Conservation (phyloP, 495 filamentous ascomycete species). For the Cenococcum geophilum region DNA sequence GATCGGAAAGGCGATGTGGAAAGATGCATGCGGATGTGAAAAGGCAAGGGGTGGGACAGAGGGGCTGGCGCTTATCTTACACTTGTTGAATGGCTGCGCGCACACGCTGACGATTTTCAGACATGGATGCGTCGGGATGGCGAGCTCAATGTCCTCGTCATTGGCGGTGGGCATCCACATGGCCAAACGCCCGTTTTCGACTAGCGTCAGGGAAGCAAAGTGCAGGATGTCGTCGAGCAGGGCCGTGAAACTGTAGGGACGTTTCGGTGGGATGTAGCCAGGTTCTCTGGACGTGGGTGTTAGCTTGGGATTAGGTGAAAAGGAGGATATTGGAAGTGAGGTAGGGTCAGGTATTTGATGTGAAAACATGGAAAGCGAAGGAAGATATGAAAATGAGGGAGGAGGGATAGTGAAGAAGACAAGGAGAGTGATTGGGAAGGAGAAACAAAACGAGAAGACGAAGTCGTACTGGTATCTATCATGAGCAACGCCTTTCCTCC, state of each 20-base stretch:
- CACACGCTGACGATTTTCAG: constrained; percentile 73
- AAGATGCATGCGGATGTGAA: background rate
- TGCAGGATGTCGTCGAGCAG: constrained; percentile 84
- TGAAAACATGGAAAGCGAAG: no score
- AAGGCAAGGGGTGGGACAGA: constrained; percentile 12
- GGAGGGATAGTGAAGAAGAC: no score
- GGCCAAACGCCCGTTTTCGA: constrained; percentile 72
- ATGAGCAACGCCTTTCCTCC: constrained; percentile 43
- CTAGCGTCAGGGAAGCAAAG: constrained; percentile 71
- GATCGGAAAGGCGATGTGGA: constrained; percentile 2
- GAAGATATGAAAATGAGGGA: no score
- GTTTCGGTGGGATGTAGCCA: constrained; percentile 82
- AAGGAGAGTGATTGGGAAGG: no score
- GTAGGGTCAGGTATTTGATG: no score
- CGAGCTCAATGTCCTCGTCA: constrained; percentile 56
- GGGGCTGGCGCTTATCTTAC: constrained; percentile 38
- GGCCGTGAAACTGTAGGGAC: constrained; percentile 81
- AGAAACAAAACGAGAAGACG: no score
- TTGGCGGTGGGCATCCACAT: constrained; percentile 98
- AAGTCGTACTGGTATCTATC: constrained; percentile 21
- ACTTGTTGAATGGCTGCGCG: constrained; percentile 82
- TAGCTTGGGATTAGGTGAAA: no score
- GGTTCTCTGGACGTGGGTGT: no score
- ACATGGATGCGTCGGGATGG: constrained; percentile 69
- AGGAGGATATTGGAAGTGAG: no score